Base-by-base conservation (phyloP, 768 basidiomycete genomes). In the Boletales sp. region DNA sequence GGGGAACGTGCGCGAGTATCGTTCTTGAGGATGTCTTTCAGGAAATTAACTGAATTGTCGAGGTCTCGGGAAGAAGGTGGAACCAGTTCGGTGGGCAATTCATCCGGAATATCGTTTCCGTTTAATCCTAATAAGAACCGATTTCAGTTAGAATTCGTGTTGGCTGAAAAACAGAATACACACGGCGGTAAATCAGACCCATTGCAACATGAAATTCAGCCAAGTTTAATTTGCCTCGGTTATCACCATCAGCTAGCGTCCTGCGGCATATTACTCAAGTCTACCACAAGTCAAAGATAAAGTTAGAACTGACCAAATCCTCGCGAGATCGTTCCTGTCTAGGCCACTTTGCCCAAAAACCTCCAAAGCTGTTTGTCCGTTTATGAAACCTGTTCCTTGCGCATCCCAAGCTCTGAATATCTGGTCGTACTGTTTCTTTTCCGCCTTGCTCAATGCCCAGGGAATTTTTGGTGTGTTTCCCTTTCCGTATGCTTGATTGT, bases 141-240 rank as follows among this genome's bases (percentile, higher is more conserved):
- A 47, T 17, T 38, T n/a, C 43, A 10, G 42, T 45, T 6, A 52
- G 37, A 21, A 47, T 14, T 50, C 40, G 9, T 7, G 11, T 35
- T 5, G 24, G 24, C 24, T 6, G 24, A 7, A 27, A 19, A n/a
- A 43, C 19, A 17, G 31, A 37, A 47, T 49, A 81, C 90, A 59
- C 72, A 97, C 95, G 80, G 63, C 97, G 85, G 71, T 94, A 97
- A 62, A 99, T 98, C 47, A 98, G 74, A 45, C 90, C 93, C 95
- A 99, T 99, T 0, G 97, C 97, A 51, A 97, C 90, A 65, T 98
- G 93, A 66, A 99, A 99, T 66, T 98, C 97, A 13, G 90, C 87
- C 24, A 95, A 74, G 58, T 97, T 97, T 42, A 98, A 81, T 68
- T 94, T 97, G 19, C 97, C 97, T 19, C 93, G 85, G 69, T 98